Conservation (phyloP, 805 yeast species). For the Cyberlindnera samutprakarnensis region DNA sequence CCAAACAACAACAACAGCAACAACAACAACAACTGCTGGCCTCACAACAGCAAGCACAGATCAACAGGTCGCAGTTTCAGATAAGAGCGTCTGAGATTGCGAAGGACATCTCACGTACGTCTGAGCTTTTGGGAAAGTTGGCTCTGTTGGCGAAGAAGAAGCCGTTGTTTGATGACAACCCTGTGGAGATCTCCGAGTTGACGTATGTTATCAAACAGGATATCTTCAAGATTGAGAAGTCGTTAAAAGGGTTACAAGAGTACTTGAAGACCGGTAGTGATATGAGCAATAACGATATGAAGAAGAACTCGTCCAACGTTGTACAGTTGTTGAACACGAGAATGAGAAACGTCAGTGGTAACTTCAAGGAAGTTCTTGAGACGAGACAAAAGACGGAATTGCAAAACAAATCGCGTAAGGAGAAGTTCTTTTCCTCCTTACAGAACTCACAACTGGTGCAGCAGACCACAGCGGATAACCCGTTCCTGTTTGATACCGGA, state of each 20-base stretch:
- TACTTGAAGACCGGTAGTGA: constrained; percentile 34
- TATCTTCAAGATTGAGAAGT: constrained; percentile 71
- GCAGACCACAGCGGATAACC: constrained; percentile 26
- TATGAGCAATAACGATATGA: constrained; percentile 43
- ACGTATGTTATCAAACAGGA: constrained; percentile 78
- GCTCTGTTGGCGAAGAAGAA: constrained; percentile 82
- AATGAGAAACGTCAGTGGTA: constrained; percentile 87
- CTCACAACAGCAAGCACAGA: constrained; percentile 10
- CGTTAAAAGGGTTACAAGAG: constrained; percentile 53
- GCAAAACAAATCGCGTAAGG: constrained; percentile 73
- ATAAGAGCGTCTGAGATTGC: constrained; percentile 75
- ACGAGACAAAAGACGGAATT: constrained; percentile 79
- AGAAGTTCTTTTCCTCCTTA: constrained; percentile 58
- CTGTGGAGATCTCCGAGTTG: constrained; percentile 86
- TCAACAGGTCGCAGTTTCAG: constrained; percentile 43
- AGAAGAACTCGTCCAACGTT: constrained; percentile 75
- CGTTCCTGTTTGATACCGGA: constrained; percentile 27
- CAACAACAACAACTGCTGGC: constrained; percentile 2
- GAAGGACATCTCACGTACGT: constrained; percentile 79
- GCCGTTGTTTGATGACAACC: constrained; percentile 89
- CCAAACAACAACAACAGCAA: constrained; percentile 19
- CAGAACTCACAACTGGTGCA: constrained; percentile 15
- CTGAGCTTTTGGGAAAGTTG: constrained; percentile 69
- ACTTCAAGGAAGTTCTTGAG: constrained; percentile 84
- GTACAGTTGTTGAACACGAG: constrained; percentile 81